Percentiles rank a stretch among this genome's conserved stretches.
These are phyloP conservation scores for Entoloma clypeatum DNA, from an alignment of 1,284 basidiomycete species.

Conservation along the genomic window DNA sequence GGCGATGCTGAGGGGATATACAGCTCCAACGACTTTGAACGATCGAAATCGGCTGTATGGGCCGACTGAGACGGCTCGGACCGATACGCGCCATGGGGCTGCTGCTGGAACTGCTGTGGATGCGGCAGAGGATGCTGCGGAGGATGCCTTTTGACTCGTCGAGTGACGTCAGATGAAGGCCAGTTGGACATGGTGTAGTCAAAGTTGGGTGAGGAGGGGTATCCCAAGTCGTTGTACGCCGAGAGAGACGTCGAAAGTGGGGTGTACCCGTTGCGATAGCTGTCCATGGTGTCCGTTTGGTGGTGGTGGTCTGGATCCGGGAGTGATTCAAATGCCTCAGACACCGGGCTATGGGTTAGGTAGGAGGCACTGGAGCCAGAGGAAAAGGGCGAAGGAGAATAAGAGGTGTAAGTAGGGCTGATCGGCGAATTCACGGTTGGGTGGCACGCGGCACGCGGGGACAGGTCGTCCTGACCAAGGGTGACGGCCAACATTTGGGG, in stretches of 20 bases:
- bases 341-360: constrained; percentile 23
- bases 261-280: constrained; percentile 10
- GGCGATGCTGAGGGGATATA: constrained; percentile 18
- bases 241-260: constrained; percentile 13
- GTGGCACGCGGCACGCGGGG: constrained; percentile 7
- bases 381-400: constrained; percentile 31
- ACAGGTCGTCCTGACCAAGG: constrained; percentile 7
- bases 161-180: constrained; percentile 11
- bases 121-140: constrained; percentile 9
- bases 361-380: constrained; percentile 27
- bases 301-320: constrained; percentile 13
- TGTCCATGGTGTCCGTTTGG: constrained; percentile 7
- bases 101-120: constrained; percentile 14
- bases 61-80: constrained; percentile 14
- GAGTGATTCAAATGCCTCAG: constrained; percentile 20
- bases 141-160: constrained; percentile 15
- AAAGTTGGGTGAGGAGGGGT: constrained; percentile 17
- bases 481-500: constrained; percentile 14
- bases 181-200: constrained; percentile 19
- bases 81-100: constrained; percentile 7
- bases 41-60: constrained; percentile 13
- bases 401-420: constrained; percentile 25
- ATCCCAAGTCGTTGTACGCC: constrained; percentile 16
- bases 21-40: constrained; percentile 17
- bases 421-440: constrained; percentile 23